Percentiles rank a stretch among this genome's conserved stretches.
phyloP scores from a whole-genome alignment of 768 basidiomycete species.

The Kwoniella sp. region DNA sequence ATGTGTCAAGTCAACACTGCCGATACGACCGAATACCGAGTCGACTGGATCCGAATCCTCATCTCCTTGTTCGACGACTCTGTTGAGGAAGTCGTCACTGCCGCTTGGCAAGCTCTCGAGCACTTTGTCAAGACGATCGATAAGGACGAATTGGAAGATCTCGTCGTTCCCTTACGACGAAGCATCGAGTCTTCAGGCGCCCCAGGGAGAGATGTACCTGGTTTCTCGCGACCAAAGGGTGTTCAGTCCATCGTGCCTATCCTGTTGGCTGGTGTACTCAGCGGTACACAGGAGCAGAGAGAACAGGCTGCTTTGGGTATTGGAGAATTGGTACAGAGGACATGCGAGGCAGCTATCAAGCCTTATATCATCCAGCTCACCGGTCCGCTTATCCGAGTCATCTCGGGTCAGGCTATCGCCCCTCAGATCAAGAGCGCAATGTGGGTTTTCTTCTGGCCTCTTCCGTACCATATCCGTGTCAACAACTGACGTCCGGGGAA shows the following conservation, averaged over 20 bases:
- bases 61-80: conserved; percentile 79
- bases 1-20: conserved; percentile 83
- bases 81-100: conserved; percentile 62
- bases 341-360: conserved; percentile 82
- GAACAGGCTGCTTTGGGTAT: conserved; percentile 96
- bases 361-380: conserved; percentile 94
- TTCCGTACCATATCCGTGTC: background rate
- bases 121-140: conserved; percentile 83
- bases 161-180: conserved; percentile 84
- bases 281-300: conserved; percentile 82
- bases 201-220: conserved; percentile 75
- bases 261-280: conserved; percentile 87
- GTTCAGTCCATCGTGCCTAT: conserved; percentile 80
- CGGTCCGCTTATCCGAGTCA: conserved; percentile 91
- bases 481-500: too few relatives aligned
- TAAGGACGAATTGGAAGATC: conserved; percentile 87
- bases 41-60: conserved; percentile 93
- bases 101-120: conserved; percentile 81
- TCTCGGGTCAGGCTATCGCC: conserved; percentile 74
- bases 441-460: conserved; percentile 38
- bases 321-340: conserved; percentile 89
- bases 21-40: conserved; percentile 79
- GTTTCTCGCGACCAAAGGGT: conserved; percentile 78
- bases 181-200: conserved; percentile 82
- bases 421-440: conserved; percentile 92